phyloP scores from a whole-genome alignment of 2,329 filamentous ascomycete genomes.

The Mycocentrospora acerina region DNA sequence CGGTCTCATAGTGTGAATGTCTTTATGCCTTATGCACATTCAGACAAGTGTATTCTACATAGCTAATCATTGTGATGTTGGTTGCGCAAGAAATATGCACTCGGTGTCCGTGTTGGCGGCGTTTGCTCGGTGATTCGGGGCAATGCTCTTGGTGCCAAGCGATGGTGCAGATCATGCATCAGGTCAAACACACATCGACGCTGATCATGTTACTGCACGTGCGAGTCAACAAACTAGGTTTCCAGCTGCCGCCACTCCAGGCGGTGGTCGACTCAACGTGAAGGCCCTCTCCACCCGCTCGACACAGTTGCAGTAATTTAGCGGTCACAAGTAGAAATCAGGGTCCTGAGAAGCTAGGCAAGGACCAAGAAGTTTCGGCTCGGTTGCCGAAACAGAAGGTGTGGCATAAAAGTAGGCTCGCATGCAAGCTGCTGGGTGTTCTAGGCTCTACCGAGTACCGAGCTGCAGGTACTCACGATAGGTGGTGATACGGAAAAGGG shows the following conservation, averaged over 20 bases:
- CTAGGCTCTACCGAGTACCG: too few relatives aligned
- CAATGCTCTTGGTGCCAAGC: not conserved
- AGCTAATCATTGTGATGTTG: conserved; percentile 15
- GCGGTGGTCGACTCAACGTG: conserved; percentile 7
- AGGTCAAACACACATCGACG: not conserved
- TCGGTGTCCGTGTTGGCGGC: conserved; percentile 1
- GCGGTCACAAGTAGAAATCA: not conserved
- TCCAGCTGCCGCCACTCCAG: conserved; percentile 12
- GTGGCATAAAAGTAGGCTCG: conserved; percentile 4
- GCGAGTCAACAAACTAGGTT: conserved; percentile 8
- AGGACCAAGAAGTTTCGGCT: conserved; percentile 11
- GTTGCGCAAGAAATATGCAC: not conserved
- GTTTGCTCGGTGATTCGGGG: conserved; percentile 6
- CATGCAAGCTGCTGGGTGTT: too few relatives aligned
- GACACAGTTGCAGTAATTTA: conserved; percentile 10
- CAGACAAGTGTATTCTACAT: conserved; percentile 28
- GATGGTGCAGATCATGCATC: not conserved
- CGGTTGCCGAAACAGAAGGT: conserved; percentile 7
- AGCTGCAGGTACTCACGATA: conserved; percentile 10
- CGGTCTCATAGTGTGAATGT: conserved; percentile 17
- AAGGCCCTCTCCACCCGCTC: conserved; percentile 13
- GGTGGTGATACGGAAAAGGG: not conserved
- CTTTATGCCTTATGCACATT: conserved; percentile 17
- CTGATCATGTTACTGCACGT: not conserved
- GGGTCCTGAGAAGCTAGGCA: conserved; percentile 7